These are phyloP conservation scores for Suhomyces maxii DNA, from an alignment of 1,139 yeast species.

Conservation along the genomic window DNA sequence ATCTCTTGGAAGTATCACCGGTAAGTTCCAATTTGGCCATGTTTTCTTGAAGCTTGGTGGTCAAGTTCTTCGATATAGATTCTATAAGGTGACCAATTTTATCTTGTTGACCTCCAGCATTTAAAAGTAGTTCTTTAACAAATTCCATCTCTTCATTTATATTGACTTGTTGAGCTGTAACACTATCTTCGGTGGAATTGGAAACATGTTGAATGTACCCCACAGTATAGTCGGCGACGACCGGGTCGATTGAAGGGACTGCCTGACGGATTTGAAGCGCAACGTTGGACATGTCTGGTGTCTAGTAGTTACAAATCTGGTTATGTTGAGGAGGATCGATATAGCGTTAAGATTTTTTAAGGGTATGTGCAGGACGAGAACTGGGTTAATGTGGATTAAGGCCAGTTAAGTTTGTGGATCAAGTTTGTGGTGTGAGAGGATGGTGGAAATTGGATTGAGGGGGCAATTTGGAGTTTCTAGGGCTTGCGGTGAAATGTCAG, in stretches of 20 bases:
- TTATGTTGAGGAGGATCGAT: too few species aligned
- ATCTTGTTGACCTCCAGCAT: constrained; percentile 77
- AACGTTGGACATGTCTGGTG: constrained; percentile 48
- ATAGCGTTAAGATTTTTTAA: too few species aligned
- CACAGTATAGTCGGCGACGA: constrained; percentile 89
- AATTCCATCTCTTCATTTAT: constrained; percentile 66
- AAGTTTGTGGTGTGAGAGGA: too few species aligned
- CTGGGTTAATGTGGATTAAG: background rate
- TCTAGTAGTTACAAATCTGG: background rate
- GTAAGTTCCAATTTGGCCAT: constrained; percentile 64
- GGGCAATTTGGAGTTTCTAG: too few species aligned
- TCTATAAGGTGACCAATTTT: constrained; percentile 52
- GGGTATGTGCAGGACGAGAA: background rate
- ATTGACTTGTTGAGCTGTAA: constrained; percentile 70
- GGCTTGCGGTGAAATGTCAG: too few species aligned
- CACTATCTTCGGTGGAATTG: constrained; percentile 75
- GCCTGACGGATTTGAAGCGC: constrained; percentile 83
- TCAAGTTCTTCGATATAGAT: constrained; percentile 48
- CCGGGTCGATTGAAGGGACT: constrained; percentile 80
- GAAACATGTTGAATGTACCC: constrained; percentile 85
- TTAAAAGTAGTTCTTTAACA: constrained; percentile 58
- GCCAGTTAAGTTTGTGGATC: too few species aligned
- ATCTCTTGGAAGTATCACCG: constrained; percentile 83
- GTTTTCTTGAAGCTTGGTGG: constrained; percentile 62
- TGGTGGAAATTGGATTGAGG: too few species aligned